Evolutionary conservation across 768 basidiomycete species (phyloP).

Genomic region (Kwoniella pini): DNA sequence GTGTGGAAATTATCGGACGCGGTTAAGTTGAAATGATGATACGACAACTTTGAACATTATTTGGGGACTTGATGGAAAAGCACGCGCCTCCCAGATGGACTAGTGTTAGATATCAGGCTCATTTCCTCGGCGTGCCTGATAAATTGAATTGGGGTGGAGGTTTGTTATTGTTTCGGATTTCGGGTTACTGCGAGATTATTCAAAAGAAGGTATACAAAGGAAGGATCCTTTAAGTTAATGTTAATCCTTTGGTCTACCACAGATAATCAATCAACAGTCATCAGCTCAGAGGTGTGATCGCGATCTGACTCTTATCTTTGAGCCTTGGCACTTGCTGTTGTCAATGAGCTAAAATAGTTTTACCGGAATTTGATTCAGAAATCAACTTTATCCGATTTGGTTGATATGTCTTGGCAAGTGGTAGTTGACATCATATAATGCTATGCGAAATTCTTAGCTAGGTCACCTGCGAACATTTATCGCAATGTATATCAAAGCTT

Average conservation of each 20-base stretch:
- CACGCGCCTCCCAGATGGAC: background rate
- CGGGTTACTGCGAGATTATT: background rate
- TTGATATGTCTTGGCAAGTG: background rate
- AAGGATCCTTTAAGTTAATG: too few relatives aligned
- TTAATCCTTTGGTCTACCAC: too few relatives aligned
- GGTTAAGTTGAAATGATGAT: background rate
- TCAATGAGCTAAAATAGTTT: too few relatives aligned
- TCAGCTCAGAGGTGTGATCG: too few relatives aligned
- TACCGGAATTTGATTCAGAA: too few relatives aligned
- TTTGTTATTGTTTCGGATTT: background rate
- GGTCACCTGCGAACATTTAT: too few relatives aligned
- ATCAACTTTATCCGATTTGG: too few relatives aligned
- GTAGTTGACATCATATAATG: background rate
- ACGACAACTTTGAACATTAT: background rate
- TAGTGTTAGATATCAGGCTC: constrained; percentile 2
- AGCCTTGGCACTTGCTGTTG: too few relatives aligned
- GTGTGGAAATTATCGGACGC: constrained; percentile 3
- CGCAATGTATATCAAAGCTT: too few relatives aligned
- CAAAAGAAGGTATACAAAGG: too few relatives aligned
- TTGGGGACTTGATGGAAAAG: constrained; percentile 2
- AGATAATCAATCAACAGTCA: background rate
- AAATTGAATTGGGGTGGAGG: background rate
- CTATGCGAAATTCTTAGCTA: background rate
- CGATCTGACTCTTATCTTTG: too few relatives aligned
- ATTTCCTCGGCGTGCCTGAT: background rate